Conservation (phyloP, 331 rosid species). For the Acacia pycnantha region DNA sequence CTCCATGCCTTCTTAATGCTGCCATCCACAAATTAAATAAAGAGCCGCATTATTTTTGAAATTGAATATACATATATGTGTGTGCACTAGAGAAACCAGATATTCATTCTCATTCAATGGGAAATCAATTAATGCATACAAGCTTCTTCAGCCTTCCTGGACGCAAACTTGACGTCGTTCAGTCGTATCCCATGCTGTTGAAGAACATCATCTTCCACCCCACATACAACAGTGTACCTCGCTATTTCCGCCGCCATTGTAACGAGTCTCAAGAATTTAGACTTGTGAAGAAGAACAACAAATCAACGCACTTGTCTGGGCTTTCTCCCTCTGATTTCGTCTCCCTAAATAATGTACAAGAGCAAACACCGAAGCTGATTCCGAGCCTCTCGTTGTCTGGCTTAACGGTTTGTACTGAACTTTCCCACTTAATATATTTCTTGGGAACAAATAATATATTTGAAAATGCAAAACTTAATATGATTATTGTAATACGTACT, state of each 20-base stretch:
- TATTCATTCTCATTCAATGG: not conserved
- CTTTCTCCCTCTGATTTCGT: constrained; percentile 23
- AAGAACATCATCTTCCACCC: constrained; percentile 70
- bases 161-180: constrained; percentile 46
- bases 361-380: constrained; percentile 64
- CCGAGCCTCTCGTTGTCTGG: constrained; percentile 76
- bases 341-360: constrained; percentile 37
- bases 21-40: constrained; percentile 19
- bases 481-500: no score
- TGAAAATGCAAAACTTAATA: no score
- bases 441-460: not conserved
- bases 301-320: constrained; percentile 17
- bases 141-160: constrained; percentile 78
- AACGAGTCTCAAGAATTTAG: not conserved
- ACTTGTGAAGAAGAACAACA: not conserved
- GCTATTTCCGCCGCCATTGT: constrained; percentile 62
- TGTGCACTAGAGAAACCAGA: not conserved
- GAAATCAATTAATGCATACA: constrained; percentile 35
- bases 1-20: constrained; percentile 91
- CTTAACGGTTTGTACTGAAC: constrained; percentile 56
- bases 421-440: not conserved
- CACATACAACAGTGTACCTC: constrained; percentile 56
- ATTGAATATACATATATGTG: not conserved
- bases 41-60: not conserved
- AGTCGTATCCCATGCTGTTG: constrained; percentile 46